Conservation (phyloP, 1,284 basidiomycete species). For the Uromyces viciae-fabae region DNA sequence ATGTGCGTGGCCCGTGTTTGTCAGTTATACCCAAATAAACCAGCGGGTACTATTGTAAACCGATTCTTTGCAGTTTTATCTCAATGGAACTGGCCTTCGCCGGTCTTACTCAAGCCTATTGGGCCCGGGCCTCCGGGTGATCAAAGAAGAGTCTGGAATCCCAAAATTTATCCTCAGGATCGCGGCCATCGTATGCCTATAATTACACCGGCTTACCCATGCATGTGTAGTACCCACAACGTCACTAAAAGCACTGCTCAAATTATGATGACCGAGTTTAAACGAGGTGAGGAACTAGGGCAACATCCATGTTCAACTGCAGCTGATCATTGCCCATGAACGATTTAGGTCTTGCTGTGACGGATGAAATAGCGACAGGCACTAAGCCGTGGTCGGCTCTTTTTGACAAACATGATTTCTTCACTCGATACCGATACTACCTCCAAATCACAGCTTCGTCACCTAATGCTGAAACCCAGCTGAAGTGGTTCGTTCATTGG, state of each 20-base stretch:
- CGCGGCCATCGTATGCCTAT: slow-evolving; percentile 98
- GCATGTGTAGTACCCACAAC: slow-evolving; percentile 99
- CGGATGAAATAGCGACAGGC: slow-evolving; percentile 78
- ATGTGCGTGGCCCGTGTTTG: slow-evolving; percentile 98
- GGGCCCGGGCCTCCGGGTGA: slow-evolving; percentile 79
- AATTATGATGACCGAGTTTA: slow-evolving; percentile 94
- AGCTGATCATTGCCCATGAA: background rate
- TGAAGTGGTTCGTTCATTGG: slow-evolving; percentile 73
- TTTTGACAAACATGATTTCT: slow-evolving; percentile 92
- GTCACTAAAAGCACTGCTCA: slow-evolving; percentile 91
- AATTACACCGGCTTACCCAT: slow-evolving; percentile 97
- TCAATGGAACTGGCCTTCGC: slow-evolving; percentile 98
- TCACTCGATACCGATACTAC: slow-evolving; percentile 94
- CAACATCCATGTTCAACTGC: background rate
- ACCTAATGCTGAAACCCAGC: slow-evolving; percentile 74
- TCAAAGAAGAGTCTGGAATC: slow-evolving; percentile 95
- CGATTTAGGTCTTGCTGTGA: slow-evolving; percentile 31
- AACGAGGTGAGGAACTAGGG: slow-evolving; percentile 65
- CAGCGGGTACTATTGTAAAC: slow-evolving; percentile 90
- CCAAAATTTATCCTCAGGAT: slow-evolving; percentile 88
- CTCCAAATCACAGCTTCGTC: slow-evolving; percentile 95
- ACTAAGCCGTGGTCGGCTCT: slow-evolving; percentile 84
- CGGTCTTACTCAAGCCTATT: slow-evolving; percentile 90
- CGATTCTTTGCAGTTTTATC: slow-evolving; percentile 96
- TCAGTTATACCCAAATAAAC: slow-evolving; percentile 92